Conservation (phyloP, 352 stramenopile species). For the Phytophthora multivora region DNA sequence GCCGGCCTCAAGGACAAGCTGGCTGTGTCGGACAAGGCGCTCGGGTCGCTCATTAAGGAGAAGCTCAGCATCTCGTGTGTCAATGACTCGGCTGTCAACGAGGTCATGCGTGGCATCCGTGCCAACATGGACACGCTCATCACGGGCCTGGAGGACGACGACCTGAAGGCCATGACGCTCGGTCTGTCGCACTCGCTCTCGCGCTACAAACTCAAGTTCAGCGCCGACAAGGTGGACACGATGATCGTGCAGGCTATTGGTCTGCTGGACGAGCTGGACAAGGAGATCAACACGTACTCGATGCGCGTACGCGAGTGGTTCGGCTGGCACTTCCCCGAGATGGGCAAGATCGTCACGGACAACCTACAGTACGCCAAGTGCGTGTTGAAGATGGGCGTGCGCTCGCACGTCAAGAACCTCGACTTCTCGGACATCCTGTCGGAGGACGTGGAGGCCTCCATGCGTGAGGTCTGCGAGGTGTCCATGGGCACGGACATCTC, state of each 20-base stretch:
- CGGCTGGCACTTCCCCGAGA: constrained; percentile 97
- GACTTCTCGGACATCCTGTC: constrained; percentile 92
- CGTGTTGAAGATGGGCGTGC: constrained; percentile 95
- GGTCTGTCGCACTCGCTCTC: constrained; percentile 98
- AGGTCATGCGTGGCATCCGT: constrained; percentile 97
- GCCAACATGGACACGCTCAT: constrained; percentile 96
- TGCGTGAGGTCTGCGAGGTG: constrained; percentile 98
- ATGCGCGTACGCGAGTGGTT: constrained; percentile 99
- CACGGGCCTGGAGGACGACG: constrained; percentile 88
- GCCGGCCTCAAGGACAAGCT: constrained; percentile 94
- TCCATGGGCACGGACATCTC: constrained; percentile 99
- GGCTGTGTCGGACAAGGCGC: constrained; percentile 96
- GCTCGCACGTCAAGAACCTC: constrained; percentile 92
- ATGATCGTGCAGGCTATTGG: constrained; percentile 99
- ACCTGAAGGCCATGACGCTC: constrained; percentile 97
- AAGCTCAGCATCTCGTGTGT: constrained; percentile 95
- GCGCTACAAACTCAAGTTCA: constrained; percentile 99
- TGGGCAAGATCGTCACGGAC: constrained; percentile 98
- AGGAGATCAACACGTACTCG: constrained; percentile 99
- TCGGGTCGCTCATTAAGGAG: constrained; percentile 98
- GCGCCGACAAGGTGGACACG: constrained; percentile 99
- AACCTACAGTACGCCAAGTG: constrained; percentile 99
- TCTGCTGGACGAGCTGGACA: constrained; percentile 99
- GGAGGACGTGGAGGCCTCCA: constrained; percentile 92
- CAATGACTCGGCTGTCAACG: constrained; percentile 92